These are phyloP conservation scores for Thelephora aurantiotincta DNA, from an alignment of 768 basidiomycete species.

Conservation along the genomic window DNA sequence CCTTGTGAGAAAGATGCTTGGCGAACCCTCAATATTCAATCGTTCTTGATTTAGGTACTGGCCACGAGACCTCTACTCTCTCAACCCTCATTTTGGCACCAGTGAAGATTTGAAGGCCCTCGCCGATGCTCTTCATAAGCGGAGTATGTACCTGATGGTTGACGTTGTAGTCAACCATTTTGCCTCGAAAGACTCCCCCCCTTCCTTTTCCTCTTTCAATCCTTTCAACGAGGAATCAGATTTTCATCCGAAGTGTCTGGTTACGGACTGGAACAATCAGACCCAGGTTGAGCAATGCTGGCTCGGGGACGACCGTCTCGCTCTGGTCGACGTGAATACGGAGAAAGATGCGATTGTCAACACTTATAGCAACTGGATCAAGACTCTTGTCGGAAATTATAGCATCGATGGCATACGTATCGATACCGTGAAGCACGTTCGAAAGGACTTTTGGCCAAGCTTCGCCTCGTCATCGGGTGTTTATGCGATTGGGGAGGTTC, in stretches of 20 bases:
- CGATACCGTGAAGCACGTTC: slow-evolving; percentile 46
- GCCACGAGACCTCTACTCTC: slow-evolving; percentile 28
- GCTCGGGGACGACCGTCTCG: slow-evolving; percentile 38
- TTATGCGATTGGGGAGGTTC: slow-evolving; percentile 43
- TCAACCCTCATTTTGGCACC: slow-evolving; percentile 42
- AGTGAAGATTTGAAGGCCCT: slow-evolving; percentile 35
- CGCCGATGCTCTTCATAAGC: slow-evolving; percentile 28
- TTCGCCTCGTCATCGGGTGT: slow-evolving; percentile 34
- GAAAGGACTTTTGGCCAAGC: slow-evolving; percentile 37
- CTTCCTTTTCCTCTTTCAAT: slow-evolving; percentile 10
- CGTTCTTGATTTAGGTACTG: slow-evolving; percentile 25
- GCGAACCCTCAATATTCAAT: too few relatives aligned
- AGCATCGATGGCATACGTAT: slow-evolving; percentile 40
- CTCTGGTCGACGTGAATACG: slow-evolving; percentile 46
- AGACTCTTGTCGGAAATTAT: slow-evolving; percentile 30
- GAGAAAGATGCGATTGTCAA: slow-evolving; percentile 29
- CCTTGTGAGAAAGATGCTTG: too few relatives aligned
- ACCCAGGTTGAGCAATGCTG: slow-evolving; percentile 42
- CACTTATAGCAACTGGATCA: slow-evolving; percentile 34
- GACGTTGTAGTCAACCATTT: slow-evolving; percentile 55
- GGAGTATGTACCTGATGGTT: slow-evolving; percentile 47
- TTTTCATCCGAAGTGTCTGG: slow-evolving; percentile 27
- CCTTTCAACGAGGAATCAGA: slow-evolving; percentile 22
- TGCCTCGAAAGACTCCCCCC: slow-evolving; percentile 17
- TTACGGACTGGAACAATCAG: slow-evolving; percentile 29